These are phyloP conservation scores for Chrysosporium keratinophilum DNA, from an alignment of 2,329 filamentous ascomycete species.

Conservation along the genomic window DNA sequence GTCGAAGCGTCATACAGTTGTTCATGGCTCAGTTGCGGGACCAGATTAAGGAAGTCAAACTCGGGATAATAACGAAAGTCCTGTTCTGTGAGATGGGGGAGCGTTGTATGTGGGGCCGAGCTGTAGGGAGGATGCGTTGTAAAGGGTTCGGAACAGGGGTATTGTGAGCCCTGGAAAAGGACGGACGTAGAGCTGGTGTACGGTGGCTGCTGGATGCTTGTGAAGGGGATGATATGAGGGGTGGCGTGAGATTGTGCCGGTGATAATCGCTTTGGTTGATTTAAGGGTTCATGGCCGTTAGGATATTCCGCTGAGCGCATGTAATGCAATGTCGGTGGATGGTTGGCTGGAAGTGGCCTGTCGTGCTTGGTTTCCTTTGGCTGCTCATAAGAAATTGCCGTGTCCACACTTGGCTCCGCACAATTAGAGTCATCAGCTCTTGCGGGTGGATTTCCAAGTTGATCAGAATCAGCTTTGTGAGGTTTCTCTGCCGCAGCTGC, in stretches of 20 bases:
- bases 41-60: constrained; percentile 47
- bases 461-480: not conserved
- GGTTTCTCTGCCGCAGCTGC: not conserved
- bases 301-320: not conserved
- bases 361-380: not conserved
- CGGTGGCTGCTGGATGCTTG: not conserved
- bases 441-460: not conserved
- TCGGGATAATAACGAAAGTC: constrained; percentile 31
- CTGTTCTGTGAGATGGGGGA: constrained; percentile 8
- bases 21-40: constrained; percentile 22
- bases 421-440: not conserved
- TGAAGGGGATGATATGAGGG: not conserved
- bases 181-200: not conserved
- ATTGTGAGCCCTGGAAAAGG: not conserved
- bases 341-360: not conserved
- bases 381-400: not conserved
- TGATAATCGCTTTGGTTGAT: not conserved
- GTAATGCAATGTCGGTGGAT: not conserved
- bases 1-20: not conserved
- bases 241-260: not conserved
- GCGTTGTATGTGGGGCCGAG: not conserved
- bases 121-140: constrained; percentile 4
- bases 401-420: not conserved
- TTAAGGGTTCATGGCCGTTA: not conserved
- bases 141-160: constrained; percentile 5